A percentile compares a stretch with the other conserved stretches of the same genome.
These are phyloP conservation scores for Ophiocordyceps camponoti-leonardi DNA, from an alignment of 2,329 filamentous ascomycete species.

Conservation along the genomic window DNA sequence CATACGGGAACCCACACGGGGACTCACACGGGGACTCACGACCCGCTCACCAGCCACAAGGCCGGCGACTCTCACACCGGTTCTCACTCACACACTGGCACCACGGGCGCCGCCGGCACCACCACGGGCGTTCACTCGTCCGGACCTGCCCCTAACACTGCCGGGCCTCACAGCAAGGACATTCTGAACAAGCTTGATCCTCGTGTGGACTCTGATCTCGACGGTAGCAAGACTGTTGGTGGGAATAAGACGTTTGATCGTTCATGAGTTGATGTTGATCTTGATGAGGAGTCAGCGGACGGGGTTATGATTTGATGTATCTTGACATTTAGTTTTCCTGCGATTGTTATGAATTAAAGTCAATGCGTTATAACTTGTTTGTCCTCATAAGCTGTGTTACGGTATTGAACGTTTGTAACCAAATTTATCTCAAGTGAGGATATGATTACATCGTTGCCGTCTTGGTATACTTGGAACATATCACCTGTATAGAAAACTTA, in stretches of 20 bases:
- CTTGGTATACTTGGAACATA: too few relatives aligned
- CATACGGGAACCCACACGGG: slow-evolving; percentile 1
- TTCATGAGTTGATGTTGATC: slow-evolving; percentile 13
- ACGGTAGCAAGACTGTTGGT: slow-evolving; percentile 35
- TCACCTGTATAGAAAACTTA: too few relatives aligned
- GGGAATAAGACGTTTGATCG: slow-evolving; percentile 29
- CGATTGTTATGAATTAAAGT: neutral
- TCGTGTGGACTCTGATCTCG: slow-evolving; percentile 35
- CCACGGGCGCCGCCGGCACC: neutral
- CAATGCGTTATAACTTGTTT: too few relatives aligned
- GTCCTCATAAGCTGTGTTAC: too few relatives aligned
- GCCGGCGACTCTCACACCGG: neutral
- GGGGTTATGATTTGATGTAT: neutral
- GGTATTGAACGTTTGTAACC: too few relatives aligned
- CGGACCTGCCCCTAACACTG: slow-evolving; percentile 16
- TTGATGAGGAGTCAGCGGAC: neutral
- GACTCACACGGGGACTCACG: slow-evolving; percentile 16
- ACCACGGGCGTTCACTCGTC: neutral
- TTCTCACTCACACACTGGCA: neutral
- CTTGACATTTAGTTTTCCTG: neutral
- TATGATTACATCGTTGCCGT: too few relatives aligned
- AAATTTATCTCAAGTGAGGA: too few relatives aligned
- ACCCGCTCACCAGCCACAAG: slow-evolving; percentile 4
- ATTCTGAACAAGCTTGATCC: slow-evolving; percentile 37
- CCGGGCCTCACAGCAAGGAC: slow-evolving; percentile 30